These are phyloP conservation scores for Phytophthora sansomeana DNA, from an alignment of 352 stramenopile genomes.

Conservation along the genomic window DNA sequence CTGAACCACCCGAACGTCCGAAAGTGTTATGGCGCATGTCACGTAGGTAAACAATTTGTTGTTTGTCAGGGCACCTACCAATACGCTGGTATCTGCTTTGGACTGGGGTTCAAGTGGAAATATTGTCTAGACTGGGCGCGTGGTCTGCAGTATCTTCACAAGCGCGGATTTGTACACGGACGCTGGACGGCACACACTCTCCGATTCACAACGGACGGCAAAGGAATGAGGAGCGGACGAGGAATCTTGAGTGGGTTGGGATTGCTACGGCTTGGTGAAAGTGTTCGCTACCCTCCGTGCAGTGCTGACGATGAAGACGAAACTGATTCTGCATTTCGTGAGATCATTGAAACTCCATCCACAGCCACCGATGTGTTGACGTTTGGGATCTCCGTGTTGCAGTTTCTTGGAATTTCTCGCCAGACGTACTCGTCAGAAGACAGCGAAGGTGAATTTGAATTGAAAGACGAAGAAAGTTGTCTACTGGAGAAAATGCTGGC, in stretches of 20 bases:
- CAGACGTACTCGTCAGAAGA: no score
- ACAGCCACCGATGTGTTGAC: background rate
- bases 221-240: background rate
- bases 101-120: slow-evolving; percentile 1
- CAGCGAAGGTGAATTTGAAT: no score
- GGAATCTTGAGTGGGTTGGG: background rate
- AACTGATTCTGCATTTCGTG: background rate
- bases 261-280: background rate
- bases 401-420: background rate
- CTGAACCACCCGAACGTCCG: slow-evolving; percentile 6
- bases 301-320: background rate
- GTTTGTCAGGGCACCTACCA: background rate
- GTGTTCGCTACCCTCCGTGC: background rate
- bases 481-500: no score
- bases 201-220: background rate
- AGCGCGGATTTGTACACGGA: background rate
- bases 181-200: background rate
- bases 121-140: background rate
- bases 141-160: slow-evolving; percentile 1
- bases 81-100: background rate
- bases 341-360: background rate
- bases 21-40: slow-evolving; percentile 6
- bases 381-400: background rate
- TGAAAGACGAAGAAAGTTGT: no score
- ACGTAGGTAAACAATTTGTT: background rate